phyloP scores from a whole-genome alignment of 768 basidiomycete genomes.

The Hygrocybe punicea region DNA sequence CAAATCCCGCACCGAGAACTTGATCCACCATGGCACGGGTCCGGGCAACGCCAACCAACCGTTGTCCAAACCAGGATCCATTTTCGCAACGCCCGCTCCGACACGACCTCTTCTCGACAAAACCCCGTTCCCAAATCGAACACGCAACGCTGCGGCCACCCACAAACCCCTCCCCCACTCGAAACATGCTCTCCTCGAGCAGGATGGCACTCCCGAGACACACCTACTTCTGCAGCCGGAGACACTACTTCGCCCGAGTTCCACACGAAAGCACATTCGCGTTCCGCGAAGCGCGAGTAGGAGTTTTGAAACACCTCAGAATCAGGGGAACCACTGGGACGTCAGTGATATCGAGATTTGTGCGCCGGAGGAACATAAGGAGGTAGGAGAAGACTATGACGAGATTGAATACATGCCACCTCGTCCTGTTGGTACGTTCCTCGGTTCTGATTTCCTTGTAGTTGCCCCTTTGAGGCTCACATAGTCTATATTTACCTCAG shows the following conservation, averaged over 20 bases:
- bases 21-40: too few species aligned
- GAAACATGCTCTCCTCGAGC: constrained; percentile 24
- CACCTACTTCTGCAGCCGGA: constrained; percentile 24
- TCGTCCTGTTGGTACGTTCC: constrained; percentile 17
- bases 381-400: constrained; percentile 38
- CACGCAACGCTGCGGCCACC: constrained; percentile 24
- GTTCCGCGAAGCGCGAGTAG: constrained; percentile 49
- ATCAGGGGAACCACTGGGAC: constrained; percentile 72
- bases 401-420: constrained; percentile 55
- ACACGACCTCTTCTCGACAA: constrained; percentile 64
- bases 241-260: constrained; percentile 59
- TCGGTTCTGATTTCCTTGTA: too few species aligned
- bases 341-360: constrained; percentile 50
- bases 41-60: too few species aligned
- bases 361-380: constrained; percentile 24
- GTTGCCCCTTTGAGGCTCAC: not conserved
- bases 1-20: too few species aligned
- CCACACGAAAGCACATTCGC: constrained; percentile 60
- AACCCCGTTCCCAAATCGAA: constrained; percentile 72
- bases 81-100: not conserved
- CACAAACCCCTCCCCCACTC: constrained; percentile 38
- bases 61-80: too few species aligned
- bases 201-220: constrained; percentile 21
- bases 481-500: too few species aligned
- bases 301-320: constrained; percentile 63